Evolutionary conservation across 768 basidiomycete species (phyloP), one percentile per base, ranked within the genome.

Genomic region (Psilocybe azurescens): DNA sequence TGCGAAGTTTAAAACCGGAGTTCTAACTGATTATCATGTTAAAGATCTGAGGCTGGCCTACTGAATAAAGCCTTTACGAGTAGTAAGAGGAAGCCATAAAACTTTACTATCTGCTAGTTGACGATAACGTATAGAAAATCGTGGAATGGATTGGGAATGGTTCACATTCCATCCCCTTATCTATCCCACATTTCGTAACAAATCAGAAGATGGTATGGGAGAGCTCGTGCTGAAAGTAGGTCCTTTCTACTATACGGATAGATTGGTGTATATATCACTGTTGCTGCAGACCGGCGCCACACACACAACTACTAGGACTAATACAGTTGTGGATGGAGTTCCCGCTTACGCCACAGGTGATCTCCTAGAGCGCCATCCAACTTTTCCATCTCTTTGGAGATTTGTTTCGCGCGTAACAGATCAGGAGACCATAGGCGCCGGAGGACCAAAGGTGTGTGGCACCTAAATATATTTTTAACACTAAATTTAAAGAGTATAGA

Each of bases 361-460:
- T 14, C n/a, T 59, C 14, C 5, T 59, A 4, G 36, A 53, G 51
- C 16, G 50, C 1, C 58, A 59, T 8, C 58, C 58, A 5, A 53
- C 6, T 10, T 16, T 44, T 3, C 51, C 58, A 24, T 33, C 50
- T 13, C 39, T 59, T 18, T 59, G 58, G 58, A 59, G 20, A 18
- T 53, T n/a, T 20, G 7, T 52, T 52, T 59, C 38, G 13, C 38
- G 58, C 16, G 28, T 53, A 3, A 13, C 58, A 11, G 58, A 59
- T 41, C 51, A 53, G 24, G 58, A 59, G 28, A 32, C 28, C 8
- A 52, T 59, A n/a, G 58, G 58, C 3, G 50, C 51, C 2, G 38
- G 49, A 39, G 14, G 3, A 30, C 28, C 7, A 16, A 44, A 44
- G 41, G 41, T 16, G 5, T 11, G 41, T 44, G 16, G 24, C 39